Percentiles rank a stretch among this genome's conserved stretches.
Conservation (phyloP, 73 alveolate genomes). For the Diophrys appendiculata region DNA sequence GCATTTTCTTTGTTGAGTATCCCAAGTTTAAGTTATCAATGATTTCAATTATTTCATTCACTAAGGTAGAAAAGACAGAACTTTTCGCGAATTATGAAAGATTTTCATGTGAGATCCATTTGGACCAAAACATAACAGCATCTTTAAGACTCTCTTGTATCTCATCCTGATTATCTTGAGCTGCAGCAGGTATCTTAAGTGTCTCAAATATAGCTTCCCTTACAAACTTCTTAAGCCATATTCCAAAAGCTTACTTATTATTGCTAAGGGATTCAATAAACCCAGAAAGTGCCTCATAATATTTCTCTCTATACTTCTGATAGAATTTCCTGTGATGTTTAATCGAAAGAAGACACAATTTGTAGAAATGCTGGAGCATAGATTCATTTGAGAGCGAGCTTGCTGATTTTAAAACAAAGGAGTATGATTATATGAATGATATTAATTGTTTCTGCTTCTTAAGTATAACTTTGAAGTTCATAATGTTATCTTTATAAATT, state of each 20-base stretch:
- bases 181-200: slow-evolving; percentile 56
- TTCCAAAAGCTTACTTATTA: slow-evolving; percentile 30
- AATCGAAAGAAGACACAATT: slow-evolving; percentile 44
- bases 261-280: slow-evolving; percentile 35
- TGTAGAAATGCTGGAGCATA: slow-evolving; percentile 45
- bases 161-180: slow-evolving; percentile 37
- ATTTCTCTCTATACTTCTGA: slow-evolving; percentile 47
- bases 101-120: slow-evolving; percentile 30
- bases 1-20: slow-evolving; percentile 26
- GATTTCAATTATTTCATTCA: slow-evolving; percentile 13
- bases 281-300: slow-evolving; percentile 51
- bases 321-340: slow-evolving; percentile 59
- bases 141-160: slow-evolving; percentile 54
- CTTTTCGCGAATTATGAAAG: slow-evolving; percentile 29
- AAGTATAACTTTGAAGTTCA: slow-evolving; percentile 58
- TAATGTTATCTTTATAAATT: neutral
- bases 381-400: slow-evolving; percentile 24
- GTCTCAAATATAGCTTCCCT: slow-evolving; percentile 37
- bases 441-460: slow-evolving; percentile 64
- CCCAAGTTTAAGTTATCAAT: slow-evolving; percentile 30
- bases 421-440: slow-evolving; percentile 56
- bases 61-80: slow-evolving; percentile 41
- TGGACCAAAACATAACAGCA: slow-evolving; percentile 54
- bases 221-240: slow-evolving; percentile 37
- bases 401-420: slow-evolving; percentile 26